These are phyloP conservation scores for Globisporangium mamillatum DNA, from an alignment of 352 stramenopile species.

Conservation along the genomic window DNA sequence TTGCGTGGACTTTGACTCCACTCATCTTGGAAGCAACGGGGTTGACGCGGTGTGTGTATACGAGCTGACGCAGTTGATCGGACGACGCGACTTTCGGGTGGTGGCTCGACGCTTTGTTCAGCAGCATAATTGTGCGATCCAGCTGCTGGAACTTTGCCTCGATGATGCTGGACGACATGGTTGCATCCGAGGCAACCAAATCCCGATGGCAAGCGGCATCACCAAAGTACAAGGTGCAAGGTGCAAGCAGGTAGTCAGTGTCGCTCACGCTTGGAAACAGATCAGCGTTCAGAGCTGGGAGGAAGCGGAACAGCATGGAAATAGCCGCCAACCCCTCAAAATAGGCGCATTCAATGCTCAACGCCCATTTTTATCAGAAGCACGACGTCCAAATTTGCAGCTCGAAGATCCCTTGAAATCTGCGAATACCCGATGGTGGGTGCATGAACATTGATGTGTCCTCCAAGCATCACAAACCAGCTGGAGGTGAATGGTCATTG, in stretches of 20 bases:
- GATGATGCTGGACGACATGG: slow-evolving; percentile 63
- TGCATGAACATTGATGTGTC: not conserved
- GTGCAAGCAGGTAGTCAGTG: not conserved
- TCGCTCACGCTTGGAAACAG: not conserved
- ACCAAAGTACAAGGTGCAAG: not conserved
- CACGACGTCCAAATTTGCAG: not conserved
- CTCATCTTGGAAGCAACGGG: slow-evolving; percentile 1
- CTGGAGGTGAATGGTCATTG: too few relatives aligned
- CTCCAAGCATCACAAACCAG: too few relatives aligned
- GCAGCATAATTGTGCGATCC: slow-evolving; percentile 45
- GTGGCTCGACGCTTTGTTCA: slow-evolving; percentile 28
- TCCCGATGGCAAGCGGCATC: not conserved
- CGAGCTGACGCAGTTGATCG: slow-evolving; percentile 47
- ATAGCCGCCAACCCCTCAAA: slow-evolving; percentile 1
- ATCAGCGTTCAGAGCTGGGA: not conserved
- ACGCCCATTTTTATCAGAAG: not conserved
- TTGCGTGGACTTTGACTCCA: not conserved
- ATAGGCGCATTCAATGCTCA: slow-evolving; percentile 1
- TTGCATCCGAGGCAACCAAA: not conserved
- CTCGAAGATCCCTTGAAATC: not conserved
- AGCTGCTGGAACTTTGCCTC: slow-evolving; percentile 65
- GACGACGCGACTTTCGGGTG: slow-evolving; percentile 36
- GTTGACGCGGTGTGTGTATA: slow-evolving; percentile 27
- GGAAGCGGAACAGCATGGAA: not conserved
- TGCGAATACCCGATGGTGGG: not conserved